Base-by-base conservation (phyloP, 2,329 filamentous ascomycete species). In the Lizonia empirigonia region DNA sequence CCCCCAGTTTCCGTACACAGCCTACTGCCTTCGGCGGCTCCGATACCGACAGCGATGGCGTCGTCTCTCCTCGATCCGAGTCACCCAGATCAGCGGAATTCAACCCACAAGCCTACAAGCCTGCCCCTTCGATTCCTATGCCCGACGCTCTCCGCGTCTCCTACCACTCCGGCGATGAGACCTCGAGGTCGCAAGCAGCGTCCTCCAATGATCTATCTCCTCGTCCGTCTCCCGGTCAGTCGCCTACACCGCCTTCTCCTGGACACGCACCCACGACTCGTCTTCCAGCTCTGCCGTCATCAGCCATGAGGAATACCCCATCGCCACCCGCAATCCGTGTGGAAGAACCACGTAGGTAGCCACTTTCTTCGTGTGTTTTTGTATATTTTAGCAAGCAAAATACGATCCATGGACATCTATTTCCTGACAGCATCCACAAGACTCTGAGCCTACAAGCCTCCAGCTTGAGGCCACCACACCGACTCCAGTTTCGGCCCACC, bases 261-360 rank as follows among this genome's bases (percentile, higher is more conserved):
- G 55, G 64, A 27, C 54, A 56, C 24, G 50, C 64, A n/a, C 68
- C 68, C 4, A 60, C 62, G 18, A 50, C 58, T 18, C 61, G 54
- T 40, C 54, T 63, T 7, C 69, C 69, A 15, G 63, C 65, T 1
- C 60, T 69, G 24, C 68, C 68, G 5, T 41, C 52, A 5, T 60
- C 42, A 13, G 60, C 60, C 2, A 30, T 60, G 32, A 52, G 62
- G 19, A 64, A 63, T 57, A 37, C 60, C 58, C 7, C 53, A 55
- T 47, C 40, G 55, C 20, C 53, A 57, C 40, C 62, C 60, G 26
- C 52, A 38, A 44, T 58, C 44, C 58, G 58, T 20, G 52, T 60
- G 27, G 56, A 62, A 47, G 59, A 64, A 56, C 56, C 68, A 53
- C 59, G 69, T 71, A 71, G 64, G 69, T 71, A 69, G 56, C 47